Evolutionary conservation across 164 flowering plant genomes (phyloP), one percentile per base, ranked within the genome.

Genomic region (Stephania japonica): DNA sequence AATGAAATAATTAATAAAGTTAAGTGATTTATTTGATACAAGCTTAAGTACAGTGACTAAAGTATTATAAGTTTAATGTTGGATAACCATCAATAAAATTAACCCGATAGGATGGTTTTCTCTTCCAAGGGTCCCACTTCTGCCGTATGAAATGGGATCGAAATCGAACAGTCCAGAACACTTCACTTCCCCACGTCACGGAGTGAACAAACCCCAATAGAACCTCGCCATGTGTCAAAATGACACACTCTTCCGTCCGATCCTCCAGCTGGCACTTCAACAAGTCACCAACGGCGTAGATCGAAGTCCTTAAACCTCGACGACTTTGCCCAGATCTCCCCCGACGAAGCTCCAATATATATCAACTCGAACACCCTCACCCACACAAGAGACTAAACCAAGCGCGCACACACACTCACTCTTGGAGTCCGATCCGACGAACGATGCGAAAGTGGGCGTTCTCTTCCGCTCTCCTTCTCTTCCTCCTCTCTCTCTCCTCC

Each of bases 361-460:
- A 70, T 6, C 6, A 18, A 21, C 0, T 19, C 63, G 63, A 73
- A 59, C 50, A 32, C 7, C 38, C 38, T 2, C 38, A 43, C 7
- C n/a, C n/a, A n/a, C n/a, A n/a, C n/a, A n/a, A 65, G 73, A 77
- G 81, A 81, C 76, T 65, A 78, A 78, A 70, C 23, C 7, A 4
- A 59, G n/a, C n/a, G n/a, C n/a, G n/a, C n/a, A n/a, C n/a, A n/a
- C n/a, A 11, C 3, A 26, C 38, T 65, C 25, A 72, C 63, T 56
- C 21, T 19, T 56, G n/a, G 63, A 6, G n/a, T 19, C n/a, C 21
- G 66, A 24, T 32, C 38, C 38, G 4, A 4, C 38, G 6, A 50
- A 71, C 82, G 26, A 90, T 89, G 96, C 87, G 87, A 90, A 94
- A 88, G 93, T 89, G 97, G 97, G 84, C 91, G 81, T 77, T 89